Percentiles rank a stretch among this genome's conserved stretches.
Evolutionary conservation across 176 grass and related monocot species (phyloP).

Genomic region (Luzula sylvatica): DNA sequence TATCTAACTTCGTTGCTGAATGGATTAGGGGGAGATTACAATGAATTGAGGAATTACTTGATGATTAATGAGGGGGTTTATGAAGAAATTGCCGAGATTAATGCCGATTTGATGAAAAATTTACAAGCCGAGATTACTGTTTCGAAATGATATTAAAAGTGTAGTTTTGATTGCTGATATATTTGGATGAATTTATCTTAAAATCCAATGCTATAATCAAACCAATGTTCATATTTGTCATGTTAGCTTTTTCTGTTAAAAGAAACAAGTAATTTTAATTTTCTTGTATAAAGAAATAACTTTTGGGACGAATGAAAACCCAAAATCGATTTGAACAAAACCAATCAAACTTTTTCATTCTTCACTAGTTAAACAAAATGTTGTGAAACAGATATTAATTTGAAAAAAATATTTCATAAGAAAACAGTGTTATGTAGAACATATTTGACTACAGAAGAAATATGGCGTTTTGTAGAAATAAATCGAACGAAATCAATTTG

Average conservation of each 20-base stretch:
- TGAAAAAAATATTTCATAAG: no score
- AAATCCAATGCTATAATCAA: neutral
- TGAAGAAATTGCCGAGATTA: constrained; percentile 31
- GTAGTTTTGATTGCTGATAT: neutral
- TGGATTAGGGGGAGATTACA: constrained; percentile 22
- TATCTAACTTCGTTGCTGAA: constrained; percentile 22
- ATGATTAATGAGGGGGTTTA: constrained; percentile 30
- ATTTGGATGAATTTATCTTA: neutral
- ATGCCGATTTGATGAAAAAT: constrained; percentile 23
- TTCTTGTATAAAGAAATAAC: no score
- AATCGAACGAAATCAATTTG: no score
- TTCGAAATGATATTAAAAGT: neutral
- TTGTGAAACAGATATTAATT: no score
- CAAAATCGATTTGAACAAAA: no score
- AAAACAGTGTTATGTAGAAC: no score
- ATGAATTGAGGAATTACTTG: constrained; percentile 27
- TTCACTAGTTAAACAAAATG: no score
- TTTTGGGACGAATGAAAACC: no score
- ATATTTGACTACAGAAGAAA: no score
- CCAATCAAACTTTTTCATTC: no score
- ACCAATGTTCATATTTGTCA: neutral
- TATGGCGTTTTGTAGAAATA: no score
- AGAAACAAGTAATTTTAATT: neutral
- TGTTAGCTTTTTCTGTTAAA: neutral
- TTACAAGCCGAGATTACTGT: constrained; percentile 26